phyloP scores from a whole-genome alignment of 345 rosid species.

The Angophora floribunda region DNA sequence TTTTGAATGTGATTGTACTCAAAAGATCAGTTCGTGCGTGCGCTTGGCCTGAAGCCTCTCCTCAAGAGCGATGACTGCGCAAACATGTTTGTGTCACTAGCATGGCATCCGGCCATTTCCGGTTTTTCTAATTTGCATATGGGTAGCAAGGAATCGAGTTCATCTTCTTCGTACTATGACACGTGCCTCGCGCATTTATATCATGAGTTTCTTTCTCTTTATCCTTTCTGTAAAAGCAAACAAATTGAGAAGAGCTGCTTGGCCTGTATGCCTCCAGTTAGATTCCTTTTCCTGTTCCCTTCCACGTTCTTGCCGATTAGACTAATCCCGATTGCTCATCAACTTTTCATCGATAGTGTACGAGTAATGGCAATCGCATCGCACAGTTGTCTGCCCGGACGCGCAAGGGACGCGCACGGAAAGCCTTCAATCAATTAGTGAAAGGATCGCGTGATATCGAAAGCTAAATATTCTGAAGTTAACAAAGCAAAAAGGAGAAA shows the following conservation, averaged over 20 bases:
- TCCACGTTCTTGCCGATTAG: background rate
- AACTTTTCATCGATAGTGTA: background rate
- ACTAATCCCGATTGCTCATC: background rate
- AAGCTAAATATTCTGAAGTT: background rate
- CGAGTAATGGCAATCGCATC: background rate
- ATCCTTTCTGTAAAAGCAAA: background rate
- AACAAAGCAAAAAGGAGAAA: background rate
- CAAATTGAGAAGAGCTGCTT: background rate
- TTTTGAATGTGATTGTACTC: background rate
- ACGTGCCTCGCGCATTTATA: accelerated
- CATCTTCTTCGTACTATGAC: background rate
- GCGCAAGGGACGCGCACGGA: background rate
- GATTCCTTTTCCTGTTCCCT: background rate
- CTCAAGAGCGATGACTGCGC: background rate
- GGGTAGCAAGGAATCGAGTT: background rate
- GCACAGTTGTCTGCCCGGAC: background rate
- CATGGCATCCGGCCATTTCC: background rate
- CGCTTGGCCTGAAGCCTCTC: background rate
- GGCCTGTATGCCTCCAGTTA: background rate
- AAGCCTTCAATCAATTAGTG: background rate
- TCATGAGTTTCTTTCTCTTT: background rate
- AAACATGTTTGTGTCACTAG: background rate
- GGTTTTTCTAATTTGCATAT: background rate
- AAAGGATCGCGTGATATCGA: accelerated
- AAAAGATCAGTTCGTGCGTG: background rate